A percentile compares a stretch with the other conserved stretches of the same genome.
These are phyloP conservation scores for Teratosphaeria destructans DNA, from an alignment of 2,329 filamentous ascomycete species.

Conservation along the genomic window DNA sequence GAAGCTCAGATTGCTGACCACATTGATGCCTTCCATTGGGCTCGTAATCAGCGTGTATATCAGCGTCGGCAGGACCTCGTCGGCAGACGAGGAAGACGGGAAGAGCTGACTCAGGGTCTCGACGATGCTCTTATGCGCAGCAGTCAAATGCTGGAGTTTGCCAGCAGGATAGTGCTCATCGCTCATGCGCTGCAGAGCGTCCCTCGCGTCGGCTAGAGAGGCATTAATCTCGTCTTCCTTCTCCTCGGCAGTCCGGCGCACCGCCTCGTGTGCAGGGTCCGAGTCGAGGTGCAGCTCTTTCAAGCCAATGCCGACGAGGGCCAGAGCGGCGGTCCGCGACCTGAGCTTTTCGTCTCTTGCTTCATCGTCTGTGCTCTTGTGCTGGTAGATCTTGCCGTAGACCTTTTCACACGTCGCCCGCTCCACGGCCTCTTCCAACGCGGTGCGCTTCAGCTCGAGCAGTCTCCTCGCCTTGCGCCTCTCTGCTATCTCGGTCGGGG, in stretches of 20 bases:
- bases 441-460: slow-evolving; percentile 64
- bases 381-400: slow-evolving; percentile 82
- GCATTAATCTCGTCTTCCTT: slow-evolving; percentile 53
- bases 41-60: slow-evolving; percentile 94
- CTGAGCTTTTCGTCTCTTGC: slow-evolving; percentile 88
- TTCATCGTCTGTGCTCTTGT: slow-evolving; percentile 85
- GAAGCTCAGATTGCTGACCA: slow-evolving; percentile 90
- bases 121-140: slow-evolving; percentile 87
- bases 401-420: slow-evolving; percentile 44
- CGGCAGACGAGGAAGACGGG: slow-evolving; percentile 73
- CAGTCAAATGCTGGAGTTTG: slow-evolving; percentile 80
- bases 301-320: slow-evolving; percentile 82
- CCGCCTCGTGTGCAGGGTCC: slow-evolving; percentile 45
- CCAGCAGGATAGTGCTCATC: slow-evolving; percentile 78
- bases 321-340: slow-evolving; percentile 83
- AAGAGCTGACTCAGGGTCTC: slow-evolving; percentile 63
- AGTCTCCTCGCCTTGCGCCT: slow-evolving; percentile 67
- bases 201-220: slow-evolving; percentile 57
- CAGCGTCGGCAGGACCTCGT: slow-evolving; percentile 92
- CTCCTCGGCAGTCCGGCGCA: slow-evolving; percentile 44
- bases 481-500: slow-evolving; percentile 70
- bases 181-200: slow-evolving; percentile 69
- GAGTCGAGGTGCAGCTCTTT: slow-evolving; percentile 74
- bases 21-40: slow-evolving; percentile 72
- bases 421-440: slow-evolving; percentile 86